Evolutionary conservation across 179 eudicot species (phyloP), one percentile per base, ranked within the genome.

Genomic region (Silene coronaria): DNA sequence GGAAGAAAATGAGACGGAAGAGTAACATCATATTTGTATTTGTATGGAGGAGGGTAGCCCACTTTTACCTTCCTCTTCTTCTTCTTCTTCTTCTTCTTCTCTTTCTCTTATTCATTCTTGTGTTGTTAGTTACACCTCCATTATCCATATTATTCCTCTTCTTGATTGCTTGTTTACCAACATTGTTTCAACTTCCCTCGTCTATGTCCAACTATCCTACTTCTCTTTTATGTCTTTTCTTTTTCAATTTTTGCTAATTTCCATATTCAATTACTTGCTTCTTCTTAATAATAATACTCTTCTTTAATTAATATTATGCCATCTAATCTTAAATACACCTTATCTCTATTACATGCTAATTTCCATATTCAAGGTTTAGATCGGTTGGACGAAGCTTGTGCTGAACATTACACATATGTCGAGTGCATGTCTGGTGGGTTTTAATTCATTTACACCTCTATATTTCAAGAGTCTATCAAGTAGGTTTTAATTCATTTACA

Each of bases 81-180:
- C 53, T 22, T 30, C 22, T 45, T 63, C 57, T 66, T 17, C 19
- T 36, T 36, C 45, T 12, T 70, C 59, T 24, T 27, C 8, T 34
- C 0, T 55, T 13, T 11, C 32, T 23, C 21, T 7, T n/a, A n/a
- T n/a, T n/a, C n/a, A 22, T 10, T 11, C 28, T 10, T 60, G 24
- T 61, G 16, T 60, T 13, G 73, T 66, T 66, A 66, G 73, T 78
- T 73, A 78, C 24, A 42, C 32, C 30, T 62, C 77, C 73, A 78
- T 14, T 30, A 55, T 53, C 59, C 32, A 7, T n/a, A 14, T 66
- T 27, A 16, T 21, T 23, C 26, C 3, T 28, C 7, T 9, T 16
- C 23, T 46, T 6, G 3, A 42, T 79, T 74, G 81, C 81, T 79
- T 74, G 74, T 74, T 79, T 79, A 79, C 81, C 81, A 55, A 79